phyloP scores from a whole-genome alignment of 208 protist species.

The Acanthamoeba divionensis region DNA sequence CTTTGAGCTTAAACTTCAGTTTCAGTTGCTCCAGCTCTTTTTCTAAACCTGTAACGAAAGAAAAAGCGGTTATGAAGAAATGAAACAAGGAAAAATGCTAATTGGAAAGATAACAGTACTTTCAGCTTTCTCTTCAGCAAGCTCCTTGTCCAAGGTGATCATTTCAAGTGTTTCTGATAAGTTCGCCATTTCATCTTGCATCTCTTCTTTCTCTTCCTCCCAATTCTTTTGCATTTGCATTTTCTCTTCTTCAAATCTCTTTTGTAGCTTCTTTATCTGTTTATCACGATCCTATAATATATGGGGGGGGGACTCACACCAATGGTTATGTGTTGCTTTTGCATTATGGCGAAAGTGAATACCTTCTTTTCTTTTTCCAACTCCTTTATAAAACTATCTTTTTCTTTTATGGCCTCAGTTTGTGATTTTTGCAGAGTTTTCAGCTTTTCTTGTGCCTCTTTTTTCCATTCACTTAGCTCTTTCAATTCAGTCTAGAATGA shows the following conservation, averaged over 20 bases:
- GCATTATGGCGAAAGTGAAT: neutral
- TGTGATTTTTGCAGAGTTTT: slow-evolving; percentile 37
- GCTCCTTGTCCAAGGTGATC: slow-evolving; percentile 48
- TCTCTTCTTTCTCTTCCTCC: slow-evolving; percentile 50
- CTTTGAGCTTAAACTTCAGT: slow-evolving; percentile 2
- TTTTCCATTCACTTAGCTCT: slow-evolving; percentile 48
- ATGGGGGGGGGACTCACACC: too few relatives aligned
- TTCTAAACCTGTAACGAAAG: neutral
- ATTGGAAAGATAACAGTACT: neutral
- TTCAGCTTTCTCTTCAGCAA: slow-evolving; percentile 48
- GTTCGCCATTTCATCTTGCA: slow-evolving; percentile 33
- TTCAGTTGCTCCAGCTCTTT: slow-evolving; percentile 33
- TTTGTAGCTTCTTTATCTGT: slow-evolving; percentile 22
- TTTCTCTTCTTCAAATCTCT: slow-evolving; percentile 45
- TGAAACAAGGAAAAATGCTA: neutral
- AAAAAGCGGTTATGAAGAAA: neutral
- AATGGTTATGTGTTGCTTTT: neutral
- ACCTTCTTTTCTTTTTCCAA: slow-evolving; percentile 40
- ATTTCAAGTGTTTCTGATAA: slow-evolving; percentile 47
- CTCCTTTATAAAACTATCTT: slow-evolving; percentile 13
- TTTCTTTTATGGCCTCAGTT: neutral
- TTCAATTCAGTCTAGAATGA: neutral
- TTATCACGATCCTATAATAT: slow-evolving; percentile 51
- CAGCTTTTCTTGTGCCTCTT: slow-evolving; percentile 26
- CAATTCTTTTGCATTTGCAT: slow-evolving; percentile 6